Conservation (phyloP, 2,329 filamentous ascomycete species). For the Penicillium sclerotigenum region DNA sequence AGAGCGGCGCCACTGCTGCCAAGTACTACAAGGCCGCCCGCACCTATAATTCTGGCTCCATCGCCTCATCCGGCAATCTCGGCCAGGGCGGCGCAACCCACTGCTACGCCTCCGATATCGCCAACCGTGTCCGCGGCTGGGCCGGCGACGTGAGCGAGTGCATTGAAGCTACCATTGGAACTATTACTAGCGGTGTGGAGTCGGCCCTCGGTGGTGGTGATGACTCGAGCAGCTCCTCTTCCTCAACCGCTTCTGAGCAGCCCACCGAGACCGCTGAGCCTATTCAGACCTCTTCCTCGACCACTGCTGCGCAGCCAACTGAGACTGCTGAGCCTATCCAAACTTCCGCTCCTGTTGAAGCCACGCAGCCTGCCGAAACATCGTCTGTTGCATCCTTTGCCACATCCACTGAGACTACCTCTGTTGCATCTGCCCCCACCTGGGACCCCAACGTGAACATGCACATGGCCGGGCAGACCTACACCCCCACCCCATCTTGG, state of each 20-base stretch:
- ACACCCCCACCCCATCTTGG: constrained; percentile 3
- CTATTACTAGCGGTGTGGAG: constrained; percentile 11
- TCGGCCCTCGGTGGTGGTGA: not conserved
- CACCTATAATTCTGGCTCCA: constrained; percentile 43
- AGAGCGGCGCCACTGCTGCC: constrained; percentile 22
- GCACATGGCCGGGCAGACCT: not conserved
- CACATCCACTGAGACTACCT: not conserved
- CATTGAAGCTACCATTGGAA: constrained; percentile 13
- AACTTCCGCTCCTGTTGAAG: constrained; percentile 1
- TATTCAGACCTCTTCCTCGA: constrained; percentile 5
- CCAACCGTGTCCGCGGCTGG: constrained; percentile 31
- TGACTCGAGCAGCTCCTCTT: constrained; percentile 12
- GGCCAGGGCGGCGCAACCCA: constrained; percentile 26
- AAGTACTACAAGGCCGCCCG: constrained; percentile 37
- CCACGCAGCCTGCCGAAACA: constrained; percentile 13
- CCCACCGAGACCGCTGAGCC: constrained; percentile 3
- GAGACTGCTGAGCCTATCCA: not conserved
- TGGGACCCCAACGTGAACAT: not conserved
- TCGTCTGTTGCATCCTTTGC: not conserved
- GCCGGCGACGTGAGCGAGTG: constrained; percentile 20
- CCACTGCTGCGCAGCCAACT: constrained; percentile 2
- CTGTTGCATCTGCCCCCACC: not conserved
- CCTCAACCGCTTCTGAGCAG: constrained; percentile 5
- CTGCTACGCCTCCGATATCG: constrained; percentile 30
- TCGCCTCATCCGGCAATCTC: constrained; percentile 34